Conservation (phyloP, 768 basidiomycete species). For the Gelatoporia subvermispora region DNA sequence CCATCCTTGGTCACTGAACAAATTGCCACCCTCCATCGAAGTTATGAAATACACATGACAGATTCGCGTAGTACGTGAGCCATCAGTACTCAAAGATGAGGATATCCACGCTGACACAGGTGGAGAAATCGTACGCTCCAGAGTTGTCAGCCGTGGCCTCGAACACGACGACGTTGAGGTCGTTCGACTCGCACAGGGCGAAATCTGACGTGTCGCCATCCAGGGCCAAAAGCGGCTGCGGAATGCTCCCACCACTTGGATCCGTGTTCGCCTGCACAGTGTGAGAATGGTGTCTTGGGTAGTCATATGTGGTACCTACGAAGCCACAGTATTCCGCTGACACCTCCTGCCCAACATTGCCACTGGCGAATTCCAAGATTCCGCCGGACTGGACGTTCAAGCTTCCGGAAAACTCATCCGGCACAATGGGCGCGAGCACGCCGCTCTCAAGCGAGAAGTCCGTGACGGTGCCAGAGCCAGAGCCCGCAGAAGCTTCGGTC, state of each 20-base stretch:
- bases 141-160: background rate
- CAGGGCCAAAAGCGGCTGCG: background rate
- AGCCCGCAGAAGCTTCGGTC: background rate
- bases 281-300: too few species aligned
- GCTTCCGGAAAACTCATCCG: too few species aligned
- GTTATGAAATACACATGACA: too few species aligned
- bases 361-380: too few species aligned
- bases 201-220: background rate
- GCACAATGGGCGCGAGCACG: too few species aligned
- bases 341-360: too few species aligned
- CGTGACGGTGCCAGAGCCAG: background rate
- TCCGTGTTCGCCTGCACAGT: background rate
- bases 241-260: background rate
- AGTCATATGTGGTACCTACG: too few species aligned
- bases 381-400: too few species aligned
- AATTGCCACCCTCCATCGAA: too few species aligned
- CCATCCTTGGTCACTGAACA: too few species aligned
- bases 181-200: slow-evolving; percentile 1
- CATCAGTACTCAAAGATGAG: too few species aligned
- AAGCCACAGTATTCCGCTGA: background rate
- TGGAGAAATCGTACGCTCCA: background rate
- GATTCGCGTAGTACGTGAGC: too few species aligned
- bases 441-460: background rate
- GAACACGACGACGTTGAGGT: background rate
- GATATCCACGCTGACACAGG: background rate